phyloP scores from a whole-genome alignment of 1,284 basidiomycete species.

The Mycena citricolor region DNA sequence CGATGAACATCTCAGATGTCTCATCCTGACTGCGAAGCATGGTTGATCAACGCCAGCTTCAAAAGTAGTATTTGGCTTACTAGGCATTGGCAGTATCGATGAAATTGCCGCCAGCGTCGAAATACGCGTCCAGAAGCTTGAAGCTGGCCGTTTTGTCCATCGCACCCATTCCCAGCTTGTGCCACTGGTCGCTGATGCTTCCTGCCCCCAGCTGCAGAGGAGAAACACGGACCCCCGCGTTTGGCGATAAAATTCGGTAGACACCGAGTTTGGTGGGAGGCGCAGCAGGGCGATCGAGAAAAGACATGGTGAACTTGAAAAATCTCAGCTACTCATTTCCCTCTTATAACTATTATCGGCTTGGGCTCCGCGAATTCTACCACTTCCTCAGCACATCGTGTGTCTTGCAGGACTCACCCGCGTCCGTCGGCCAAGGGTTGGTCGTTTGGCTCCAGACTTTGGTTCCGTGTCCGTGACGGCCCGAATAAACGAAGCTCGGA shows the following conservation, averaged over 20 bases:
- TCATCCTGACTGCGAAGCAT: slow-evolving; percentile 39
- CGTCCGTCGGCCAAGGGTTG: too few relatives aligned
- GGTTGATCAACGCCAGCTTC: too few relatives aligned
- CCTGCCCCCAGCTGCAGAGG: slow-evolving; percentile 17
- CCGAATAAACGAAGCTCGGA: too few relatives aligned
- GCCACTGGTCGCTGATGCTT: slow-evolving; percentile 15
- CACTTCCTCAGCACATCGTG: too few relatives aligned
- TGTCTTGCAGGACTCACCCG: too few relatives aligned
- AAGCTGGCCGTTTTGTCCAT: slow-evolving; percentile 19
- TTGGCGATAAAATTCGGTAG: slow-evolving; percentile 15
- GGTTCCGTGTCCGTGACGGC: too few relatives aligned
- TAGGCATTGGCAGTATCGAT: slow-evolving; percentile 20
- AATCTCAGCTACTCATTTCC: too few relatives aligned
- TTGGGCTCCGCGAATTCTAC: too few relatives aligned
- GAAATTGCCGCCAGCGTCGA: slow-evolving; percentile 18
- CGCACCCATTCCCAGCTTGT: slow-evolving; percentile 11
- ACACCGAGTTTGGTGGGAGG: slow-evolving; percentile 15
- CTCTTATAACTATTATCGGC: too few relatives aligned
- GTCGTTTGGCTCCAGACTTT: too few relatives aligned
- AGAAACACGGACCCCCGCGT: slow-evolving; percentile 18
- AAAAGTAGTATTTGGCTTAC: slow-evolving; percentile 1
- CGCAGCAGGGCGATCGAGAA: too few relatives aligned
- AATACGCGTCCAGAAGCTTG: slow-evolving; percentile 19
- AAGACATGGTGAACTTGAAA: too few relatives aligned
- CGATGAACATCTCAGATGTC: slow-evolving; percentile 42